Conservation (phyloP, 495 filamentous ascomycete genomes). For the Polyplosphaeria fusca region DNA sequence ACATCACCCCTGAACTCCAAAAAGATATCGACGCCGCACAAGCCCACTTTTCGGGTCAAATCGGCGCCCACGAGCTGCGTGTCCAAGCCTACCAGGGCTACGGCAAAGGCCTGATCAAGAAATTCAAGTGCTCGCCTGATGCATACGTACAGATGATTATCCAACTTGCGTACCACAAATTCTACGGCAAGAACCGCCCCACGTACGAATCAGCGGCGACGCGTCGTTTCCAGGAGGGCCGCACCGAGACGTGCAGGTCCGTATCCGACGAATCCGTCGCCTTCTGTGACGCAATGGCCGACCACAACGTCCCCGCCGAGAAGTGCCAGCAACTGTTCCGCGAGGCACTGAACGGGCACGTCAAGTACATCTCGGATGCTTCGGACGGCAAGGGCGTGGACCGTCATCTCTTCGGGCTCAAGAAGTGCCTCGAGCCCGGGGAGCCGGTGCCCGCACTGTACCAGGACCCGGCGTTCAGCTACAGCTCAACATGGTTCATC, state of each 20-base stretch:
- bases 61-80: conserved; percentile 81
- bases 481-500: conserved; percentile 86
- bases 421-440: conserved; percentile 79
- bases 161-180: conserved; percentile 97
- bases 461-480: conserved; percentile 79
- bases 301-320: conserved; percentile 58
- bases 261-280: conserved; percentile 90
- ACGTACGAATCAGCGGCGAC: conserved; percentile 98
- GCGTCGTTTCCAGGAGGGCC: conserved; percentile 89
- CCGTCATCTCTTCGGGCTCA: conserved; percentile 93
- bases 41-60: conserved; percentile 72
- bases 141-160: conserved; percentile 99
- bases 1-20: conserved; percentile 66
- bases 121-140: conserved; percentile 97
- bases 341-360: conserved; percentile 74
- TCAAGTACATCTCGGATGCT: conserved; percentile 85
- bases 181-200: conserved; percentile 96
- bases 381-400: conserved; percentile 92
- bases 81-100: conserved; percentile 97
- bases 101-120: conserved; percentile 98
- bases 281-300: conserved; percentile 82
- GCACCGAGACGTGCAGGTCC: conserved; percentile 91
- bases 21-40: conserved; percentile 72
- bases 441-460: conserved; percentile 80
- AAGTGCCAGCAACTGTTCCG: conserved; percentile 71